Percentiles rank a stretch among this genome's conserved stretches.
Evolutionary conservation across 139 green algal species (phyloP).

Genomic region (Astrephomene gubernaculifera): DNA sequence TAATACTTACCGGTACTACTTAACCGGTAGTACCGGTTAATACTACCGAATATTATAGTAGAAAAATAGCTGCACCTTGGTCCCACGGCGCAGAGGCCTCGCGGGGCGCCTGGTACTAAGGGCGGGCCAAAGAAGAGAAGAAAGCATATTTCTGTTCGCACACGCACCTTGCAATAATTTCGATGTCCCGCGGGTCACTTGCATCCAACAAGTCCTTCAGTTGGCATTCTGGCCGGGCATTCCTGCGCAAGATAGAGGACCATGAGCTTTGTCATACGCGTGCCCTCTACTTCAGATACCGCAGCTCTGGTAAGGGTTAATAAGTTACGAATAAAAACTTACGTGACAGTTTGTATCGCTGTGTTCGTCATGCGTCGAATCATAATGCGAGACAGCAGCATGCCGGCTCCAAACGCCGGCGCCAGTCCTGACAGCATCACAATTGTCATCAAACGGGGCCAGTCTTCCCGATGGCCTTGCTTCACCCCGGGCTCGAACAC

Average conservation of each 20-base stretch:
- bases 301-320: not conserved
- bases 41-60: not conserved
- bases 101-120: not conserved
- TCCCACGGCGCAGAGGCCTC: not conserved
- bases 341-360: not conserved
- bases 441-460: not conserved
- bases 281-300: not conserved
- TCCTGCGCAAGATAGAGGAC: not conserved
- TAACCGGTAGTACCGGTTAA: too few relatives aligned
- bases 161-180: not conserved
- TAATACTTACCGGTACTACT: too few relatives aligned
- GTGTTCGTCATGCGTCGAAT: not conserved
- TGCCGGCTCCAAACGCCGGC: not conserved
- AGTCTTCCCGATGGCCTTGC: not conserved
- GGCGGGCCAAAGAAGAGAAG: not conserved
- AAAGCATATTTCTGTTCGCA: not conserved
- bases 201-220: not conserved
- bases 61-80: not conserved
- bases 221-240: not conserved
- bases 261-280: not conserved
- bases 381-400: not conserved
- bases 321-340: not conserved
- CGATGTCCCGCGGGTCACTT: not conserved
- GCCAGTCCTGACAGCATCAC: constrained; percentile 6
- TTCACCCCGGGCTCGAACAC: not conserved